phyloP scores from a whole-genome alignment of 805 yeast genomes.

The Metschnikowia continentalis region DNA sequence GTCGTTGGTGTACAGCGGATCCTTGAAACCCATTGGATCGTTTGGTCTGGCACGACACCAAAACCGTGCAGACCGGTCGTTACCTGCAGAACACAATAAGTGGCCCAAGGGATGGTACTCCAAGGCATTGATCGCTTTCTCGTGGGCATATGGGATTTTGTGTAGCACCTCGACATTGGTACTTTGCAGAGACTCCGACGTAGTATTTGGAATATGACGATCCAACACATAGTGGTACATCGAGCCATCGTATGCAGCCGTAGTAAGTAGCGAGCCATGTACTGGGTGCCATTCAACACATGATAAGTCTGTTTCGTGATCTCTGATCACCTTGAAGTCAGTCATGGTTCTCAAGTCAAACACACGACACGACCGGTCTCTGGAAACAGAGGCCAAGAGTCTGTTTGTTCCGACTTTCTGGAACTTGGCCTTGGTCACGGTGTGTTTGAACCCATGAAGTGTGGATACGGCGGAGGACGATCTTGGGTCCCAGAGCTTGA shows the following conservation, averaged over 20 bases:
- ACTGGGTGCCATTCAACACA: conserved; percentile 91
- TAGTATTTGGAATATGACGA: conserved; percentile 38
- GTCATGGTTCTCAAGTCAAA: conserved; percentile 86
- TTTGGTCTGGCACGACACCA: conserved; percentile 94
- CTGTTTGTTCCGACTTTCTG: conserved; percentile 76
- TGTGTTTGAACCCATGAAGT: conserved; percentile 88
- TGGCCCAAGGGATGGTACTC: conserved; percentile 96
- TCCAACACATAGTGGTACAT: conserved; percentile 72
- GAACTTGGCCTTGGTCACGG: conserved; percentile 80
- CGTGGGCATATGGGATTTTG: conserved; percentile 87
- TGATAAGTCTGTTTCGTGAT: conserved; percentile 79
- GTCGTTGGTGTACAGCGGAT: conserved; percentile 71
- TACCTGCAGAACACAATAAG: conserved; percentile 84
- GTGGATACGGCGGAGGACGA: conserved; percentile 70
- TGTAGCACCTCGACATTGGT: conserved; percentile 43
- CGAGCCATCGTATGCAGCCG: conserved; percentile 89
- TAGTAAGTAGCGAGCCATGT: conserved; percentile 71
- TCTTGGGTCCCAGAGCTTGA: conserved; percentile 96
- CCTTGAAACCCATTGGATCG: conserved; percentile 78
- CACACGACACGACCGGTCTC: conserved; percentile 83
- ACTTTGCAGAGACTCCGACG: conserved; percentile 16
- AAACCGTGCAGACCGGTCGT: conserved; percentile 86
- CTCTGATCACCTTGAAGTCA: conserved; percentile 67
- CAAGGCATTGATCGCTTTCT: conserved; percentile 82
- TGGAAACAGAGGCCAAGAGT: conserved; percentile 77